phyloP scores from a whole-genome alignment of 352 stramenopile species.

The Phytopythium vexans region DNA sequence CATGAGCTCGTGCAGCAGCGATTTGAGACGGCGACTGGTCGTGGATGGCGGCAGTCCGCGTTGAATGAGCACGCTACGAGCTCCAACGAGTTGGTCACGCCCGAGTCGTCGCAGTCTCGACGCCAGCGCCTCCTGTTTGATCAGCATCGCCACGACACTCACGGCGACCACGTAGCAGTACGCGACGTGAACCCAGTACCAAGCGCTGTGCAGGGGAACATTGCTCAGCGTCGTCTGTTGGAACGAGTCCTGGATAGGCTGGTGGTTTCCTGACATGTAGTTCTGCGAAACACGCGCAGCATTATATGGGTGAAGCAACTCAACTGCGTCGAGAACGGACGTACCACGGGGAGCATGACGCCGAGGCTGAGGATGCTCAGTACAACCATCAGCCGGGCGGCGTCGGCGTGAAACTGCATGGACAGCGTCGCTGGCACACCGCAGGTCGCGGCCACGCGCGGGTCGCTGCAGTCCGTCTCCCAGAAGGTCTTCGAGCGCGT shows the following conservation, averaged over 20 bases:
- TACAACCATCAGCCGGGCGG: slow-evolving; percentile 54
- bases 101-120: slow-evolving; percentile 43
- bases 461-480: slow-evolving; percentile 33
- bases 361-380: slow-evolving; percentile 66
- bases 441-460: slow-evolving; percentile 60
- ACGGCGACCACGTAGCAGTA: slow-evolving; percentile 73
- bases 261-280: slow-evolving; percentile 52
- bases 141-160: slow-evolving; percentile 46
- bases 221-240: slow-evolving; percentile 83
- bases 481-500: slow-evolving; percentile 52
- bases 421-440: slow-evolving; percentile 67
- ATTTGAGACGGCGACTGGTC: slow-evolving; percentile 38
- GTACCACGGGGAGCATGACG: slow-evolving; percentile 71
- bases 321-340: slow-evolving; percentile 7
- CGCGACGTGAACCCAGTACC: slow-evolving; percentile 74
- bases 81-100: slow-evolving; percentile 63
- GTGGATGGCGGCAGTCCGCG: slow-evolving; percentile 48
- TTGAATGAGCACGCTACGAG: slow-evolving; percentile 69
- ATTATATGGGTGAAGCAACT: background rate
- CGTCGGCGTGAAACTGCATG: slow-evolving; percentile 64
- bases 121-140: slow-evolving; percentile 43
- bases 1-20: slow-evolving; percentile 15
- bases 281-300: slow-evolving; percentile 36
- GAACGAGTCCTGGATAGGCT: slow-evolving; percentile 41
- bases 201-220: slow-evolving; percentile 70